A percentile compares a stretch with the other conserved stretches of the same genome.
Evolutionary conservation across 2,329 filamentous ascomycete species (phyloP).

Genomic region (Aschersonia sp.): DNA sequence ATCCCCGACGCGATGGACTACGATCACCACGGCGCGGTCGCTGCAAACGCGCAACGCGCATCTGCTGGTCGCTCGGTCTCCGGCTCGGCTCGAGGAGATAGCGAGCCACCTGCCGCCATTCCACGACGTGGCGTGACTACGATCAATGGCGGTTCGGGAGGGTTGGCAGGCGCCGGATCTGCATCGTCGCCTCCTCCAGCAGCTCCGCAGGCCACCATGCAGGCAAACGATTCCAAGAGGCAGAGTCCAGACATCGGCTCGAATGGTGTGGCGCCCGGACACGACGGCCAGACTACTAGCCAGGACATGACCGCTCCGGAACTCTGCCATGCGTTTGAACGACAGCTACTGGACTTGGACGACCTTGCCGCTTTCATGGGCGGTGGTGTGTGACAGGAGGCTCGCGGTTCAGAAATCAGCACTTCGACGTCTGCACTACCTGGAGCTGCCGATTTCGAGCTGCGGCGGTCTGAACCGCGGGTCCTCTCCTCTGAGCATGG

Average conservation of each 20-base stretch:
- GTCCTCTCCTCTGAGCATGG: too few relatives aligned
- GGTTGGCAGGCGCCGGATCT: conserved; percentile 31
- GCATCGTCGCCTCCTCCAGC: conserved; percentile 23
- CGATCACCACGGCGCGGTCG: conserved; percentile 24
- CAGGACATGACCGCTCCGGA: conserved; percentile 45
- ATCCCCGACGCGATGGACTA: conserved; percentile 44
- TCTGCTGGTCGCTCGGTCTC: conserved; percentile 20
- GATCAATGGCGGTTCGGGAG: conserved; percentile 41
- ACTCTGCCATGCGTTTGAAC: conserved; percentile 43
- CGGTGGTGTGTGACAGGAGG: conserved; percentile 33
- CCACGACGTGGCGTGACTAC: conserved; percentile 40
- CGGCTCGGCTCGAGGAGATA: conserved; percentile 30
- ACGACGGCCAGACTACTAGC: conserved; percentile 19
- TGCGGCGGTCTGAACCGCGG: too few relatives aligned
- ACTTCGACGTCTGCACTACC: not conserved
- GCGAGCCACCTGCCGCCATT: conserved; percentile 34
- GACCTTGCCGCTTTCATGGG: conserved; percentile 50
- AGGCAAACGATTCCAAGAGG: conserved; percentile 20
- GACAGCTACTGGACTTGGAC: conserved; percentile 44
- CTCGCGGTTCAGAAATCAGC: not conserved
- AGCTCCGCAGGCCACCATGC: conserved; percentile 11
- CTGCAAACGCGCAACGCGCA: conserved; percentile 13
- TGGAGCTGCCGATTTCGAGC: too few relatives aligned
- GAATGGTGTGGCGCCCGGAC: conserved; percentile 12
- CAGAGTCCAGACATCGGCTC: conserved; percentile 16